Base-by-base conservation (phyloP, 768 basidiomycete species). In the Lentinus brumalis region DNA sequence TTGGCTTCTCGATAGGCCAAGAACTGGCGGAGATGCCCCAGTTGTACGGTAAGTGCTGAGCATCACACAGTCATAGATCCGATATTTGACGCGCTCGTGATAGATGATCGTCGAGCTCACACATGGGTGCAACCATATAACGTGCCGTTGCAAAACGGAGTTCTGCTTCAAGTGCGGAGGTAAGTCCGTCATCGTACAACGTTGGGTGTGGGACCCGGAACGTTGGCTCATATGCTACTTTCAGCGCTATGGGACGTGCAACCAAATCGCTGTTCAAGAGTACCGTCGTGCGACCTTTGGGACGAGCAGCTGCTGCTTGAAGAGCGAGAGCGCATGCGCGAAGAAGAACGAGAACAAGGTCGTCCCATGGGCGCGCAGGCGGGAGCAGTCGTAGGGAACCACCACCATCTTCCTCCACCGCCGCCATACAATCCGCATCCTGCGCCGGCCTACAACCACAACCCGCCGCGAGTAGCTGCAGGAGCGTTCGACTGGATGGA, bases 81-180 rank as follows among this genome's bases (percentile, higher is more conserved):
- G 12, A 26, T 41, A 15, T 38, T 52, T n/a, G 51, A 58, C 35
- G 2, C 31, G 15, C 1, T 56, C 21, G 21, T 26, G 21, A 5
- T 29, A 69, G 66, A 54, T 59, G 32, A 69, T 72, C 49, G 66
- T 72, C 31, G 71, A 72, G 41, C 53, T 70, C 44, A 57, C 66
- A 3, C 15, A 42, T 26, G 77, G 76, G 14, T 76, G 75, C 63
- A 73, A 77, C 62, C 76, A 78, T 55, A 75, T 77, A 61, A 74
- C 71, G 3, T 78, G 76, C 62, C 53, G 70, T 31, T 77, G 76
- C 60, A 72, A 73, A 12, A 70, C 71, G 2, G 71, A 78, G 56
- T 78, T 78, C 55, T 77, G 77, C 60, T 76, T 76, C 67, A 74
- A 73, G 63, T 77, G 76, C 54, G 76, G 75, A n/a, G 70, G 77